These are phyloP conservation scores for Rhododendron simsii DNA, from an alignment of 148 eudicot species.

Conservation along the genomic window DNA sequence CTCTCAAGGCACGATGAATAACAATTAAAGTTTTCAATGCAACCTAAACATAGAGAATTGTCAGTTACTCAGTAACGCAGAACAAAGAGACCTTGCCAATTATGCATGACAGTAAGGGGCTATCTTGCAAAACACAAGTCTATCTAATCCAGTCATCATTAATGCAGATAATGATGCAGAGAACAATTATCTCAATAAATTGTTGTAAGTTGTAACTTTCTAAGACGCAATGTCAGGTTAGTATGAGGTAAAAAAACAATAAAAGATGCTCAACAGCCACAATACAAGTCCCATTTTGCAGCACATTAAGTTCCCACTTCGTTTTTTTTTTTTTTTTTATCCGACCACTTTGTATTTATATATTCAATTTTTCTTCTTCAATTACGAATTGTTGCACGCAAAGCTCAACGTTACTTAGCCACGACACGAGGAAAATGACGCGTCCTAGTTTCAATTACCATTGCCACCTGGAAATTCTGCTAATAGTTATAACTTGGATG, in stretches of 20 bases:
- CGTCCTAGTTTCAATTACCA: not conserved
- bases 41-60: slow-evolving; percentile 44
- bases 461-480: not conserved
- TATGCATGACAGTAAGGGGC: not conserved
- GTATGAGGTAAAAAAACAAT: not conserved
- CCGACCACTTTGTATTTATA: not conserved
- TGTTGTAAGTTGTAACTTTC: not conserved
- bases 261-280: not conserved
- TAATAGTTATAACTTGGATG: not conserved
- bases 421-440: not conserved
- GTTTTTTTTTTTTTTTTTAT: no score
- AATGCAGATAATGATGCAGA: not conserved
- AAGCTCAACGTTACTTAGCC: not conserved
- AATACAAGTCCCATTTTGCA: not conserved
- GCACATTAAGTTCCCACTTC: not conserved
- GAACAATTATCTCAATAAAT: not conserved
- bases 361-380: not conserved
- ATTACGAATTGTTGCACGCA: not conserved
- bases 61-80: not conserved
- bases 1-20: slow-evolving; percentile 92
- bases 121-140: not conserved
- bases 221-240: not conserved
- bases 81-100: not conserved
- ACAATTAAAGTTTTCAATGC: slow-evolving; percentile 89
- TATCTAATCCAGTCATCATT: not conserved